Evolutionary conservation across 805 yeast genomes (phyloP).

Genomic region (Wickerhamomyces sydowiorum): DNA sequence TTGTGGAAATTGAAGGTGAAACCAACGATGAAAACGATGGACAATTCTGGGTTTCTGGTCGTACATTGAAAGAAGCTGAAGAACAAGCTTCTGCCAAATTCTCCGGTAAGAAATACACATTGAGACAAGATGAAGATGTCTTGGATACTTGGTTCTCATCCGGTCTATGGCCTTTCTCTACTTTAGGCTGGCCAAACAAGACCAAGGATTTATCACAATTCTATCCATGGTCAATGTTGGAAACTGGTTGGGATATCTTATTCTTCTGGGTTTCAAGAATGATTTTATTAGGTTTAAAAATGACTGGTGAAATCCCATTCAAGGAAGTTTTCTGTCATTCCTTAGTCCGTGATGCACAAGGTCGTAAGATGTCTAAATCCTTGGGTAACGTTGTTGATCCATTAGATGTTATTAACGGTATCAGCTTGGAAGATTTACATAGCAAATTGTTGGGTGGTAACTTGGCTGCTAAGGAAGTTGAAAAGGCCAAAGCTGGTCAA

Average conservation of each 20-base stretch:
- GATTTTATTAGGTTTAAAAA: conserved; percentile 85
- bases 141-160: conserved; percentile 99
- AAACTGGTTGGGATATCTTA: conserved; percentile 98
- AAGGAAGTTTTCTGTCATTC: conserved; percentile 97
- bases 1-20: conserved; percentile 73
- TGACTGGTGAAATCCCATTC: conserved; percentile 90
- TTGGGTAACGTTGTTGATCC: conserved; percentile 97
- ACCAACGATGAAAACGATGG: conserved; percentile 52
- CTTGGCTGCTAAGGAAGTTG: conserved; percentile 83
- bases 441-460: conserved; percentile 75
- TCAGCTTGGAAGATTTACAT: conserved; percentile 71
- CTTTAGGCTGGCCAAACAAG: conserved; percentile 91
- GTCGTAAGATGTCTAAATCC: conserved; percentile 98
- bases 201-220: conserved; percentile 69
- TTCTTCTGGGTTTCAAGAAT: conserved; percentile 99
- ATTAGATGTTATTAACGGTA: conserved; percentile 87
- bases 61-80: conserved; percentile 76
- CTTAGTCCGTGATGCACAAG: conserved; percentile 97
- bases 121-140: conserved; percentile 96
- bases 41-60: conserved; percentile 87
- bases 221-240: conserved; percentile 90
- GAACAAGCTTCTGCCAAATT: conserved; percentile 72
- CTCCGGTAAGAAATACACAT: conserved; percentile 60
- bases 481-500: conserved; percentile 85
- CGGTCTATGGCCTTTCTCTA: conserved; percentile 96